phyloP scores from a whole-genome alignment of 1,139 yeast genomes.

The Protomyces inouyei region DNA sequence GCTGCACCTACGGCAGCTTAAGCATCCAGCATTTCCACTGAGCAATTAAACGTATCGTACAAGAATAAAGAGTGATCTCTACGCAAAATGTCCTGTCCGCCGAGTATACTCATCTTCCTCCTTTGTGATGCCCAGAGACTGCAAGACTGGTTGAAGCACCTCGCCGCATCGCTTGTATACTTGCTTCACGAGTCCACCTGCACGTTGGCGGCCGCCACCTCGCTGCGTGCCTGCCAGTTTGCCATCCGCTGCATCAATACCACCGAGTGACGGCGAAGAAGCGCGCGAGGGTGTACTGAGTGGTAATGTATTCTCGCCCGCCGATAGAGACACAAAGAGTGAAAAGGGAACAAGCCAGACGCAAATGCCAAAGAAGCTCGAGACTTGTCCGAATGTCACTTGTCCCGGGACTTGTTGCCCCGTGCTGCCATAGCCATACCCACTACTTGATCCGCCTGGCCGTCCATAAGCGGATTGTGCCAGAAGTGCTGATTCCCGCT shows the following conservation, averaged over 20 bases:
- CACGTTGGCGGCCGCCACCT: not conserved
- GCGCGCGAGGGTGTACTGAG: constrained; percentile 3
- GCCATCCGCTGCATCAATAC: not conserved
- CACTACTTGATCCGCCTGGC: constrained; percentile 32
- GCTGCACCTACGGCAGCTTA: not conserved
- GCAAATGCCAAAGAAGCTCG: constrained; percentile 88
- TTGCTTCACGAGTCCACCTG: constrained; percentile 18
- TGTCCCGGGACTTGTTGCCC: constrained; percentile 45
- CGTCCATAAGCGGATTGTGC: constrained; percentile 30
- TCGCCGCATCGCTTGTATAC: constrained; percentile 15
- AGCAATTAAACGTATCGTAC: not conserved
- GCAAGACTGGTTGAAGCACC: constrained; percentile 9
- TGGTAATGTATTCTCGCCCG: constrained; percentile 86
- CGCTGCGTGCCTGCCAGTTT: not conserved
- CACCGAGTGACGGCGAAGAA: not conserved
- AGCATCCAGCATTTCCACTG: not conserved
- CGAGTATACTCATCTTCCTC: constrained; percentile 7
- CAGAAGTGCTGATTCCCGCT: constrained; percentile 45
- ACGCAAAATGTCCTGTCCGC: not conserved
- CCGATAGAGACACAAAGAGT: constrained; percentile 83
- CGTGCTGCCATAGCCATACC: constrained; percentile 32
- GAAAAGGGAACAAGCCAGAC: constrained; percentile 95
- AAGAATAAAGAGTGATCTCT: not conserved
- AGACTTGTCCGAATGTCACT: constrained; percentile 79
- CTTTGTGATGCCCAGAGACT: constrained; percentile 15